Base-by-base conservation (phyloP, 108 stramenopile species). In the Cyclotella sp. region DNA sequence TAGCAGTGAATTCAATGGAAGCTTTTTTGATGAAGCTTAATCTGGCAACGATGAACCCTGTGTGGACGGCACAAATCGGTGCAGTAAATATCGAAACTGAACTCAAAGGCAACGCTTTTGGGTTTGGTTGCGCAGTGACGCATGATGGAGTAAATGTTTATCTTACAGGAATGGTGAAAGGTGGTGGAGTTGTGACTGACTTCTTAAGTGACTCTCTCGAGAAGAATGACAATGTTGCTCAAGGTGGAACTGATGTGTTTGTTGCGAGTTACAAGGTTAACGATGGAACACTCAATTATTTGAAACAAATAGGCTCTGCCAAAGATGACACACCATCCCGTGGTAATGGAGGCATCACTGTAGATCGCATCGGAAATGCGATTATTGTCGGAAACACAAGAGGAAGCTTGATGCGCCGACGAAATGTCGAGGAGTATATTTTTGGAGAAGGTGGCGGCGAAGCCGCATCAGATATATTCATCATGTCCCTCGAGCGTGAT, bases 111-210 rank as follows among this genome's bases (percentile, higher is more conserved):
- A 68, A 77, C 58, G 81, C 86, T 22, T 81, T 68, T 55, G 87
- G 77, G 12, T 70, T 79, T 43, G 85, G 86, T n/a, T 91, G 90
- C 67, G 77, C 80, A 22, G 85, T 89, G 16, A 86, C 90, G 1
- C 80, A 79, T 22, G 86, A 84, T 79, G 90, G 83, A 12, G 60
- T 83, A 15, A 78, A 78, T 44, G 80, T 91, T 13, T 91, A 81
- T 54, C 49, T 87, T 49, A 87, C 87, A 26, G 90, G 90, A 9
- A 71, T 82, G 64, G 87, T 90, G 39, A 83, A 83, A 28, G 67
- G 69, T 30, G 69, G 82, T 74, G 86, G 84, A 19, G 70, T 79
- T 15, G 85, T 65, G 40, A 75, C 81, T 26, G 82, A 78, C 43
- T 79, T 83, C 51, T 74, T 78, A 22, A 19, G 15, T 34, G 49